phyloP scores from a whole-genome alignment of 106 monocot genomes.

The Triglochin maritima region DNA sequence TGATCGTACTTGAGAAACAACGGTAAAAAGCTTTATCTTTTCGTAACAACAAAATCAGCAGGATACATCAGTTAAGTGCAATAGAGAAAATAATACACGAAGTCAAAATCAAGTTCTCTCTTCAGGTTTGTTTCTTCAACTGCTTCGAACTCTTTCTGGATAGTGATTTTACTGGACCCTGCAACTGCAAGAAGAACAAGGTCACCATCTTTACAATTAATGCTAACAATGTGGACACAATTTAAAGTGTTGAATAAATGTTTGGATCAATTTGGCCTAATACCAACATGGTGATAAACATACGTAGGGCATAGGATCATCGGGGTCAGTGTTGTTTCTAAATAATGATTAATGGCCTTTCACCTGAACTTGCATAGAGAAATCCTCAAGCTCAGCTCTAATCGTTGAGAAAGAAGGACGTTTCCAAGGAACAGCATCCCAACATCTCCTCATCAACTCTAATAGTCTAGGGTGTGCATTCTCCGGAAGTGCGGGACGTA shows the following conservation, averaged over 20 bases:
- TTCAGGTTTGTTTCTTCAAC: not conserved
- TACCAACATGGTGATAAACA: not conserved
- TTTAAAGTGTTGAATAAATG: not conserved
- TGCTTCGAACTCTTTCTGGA: not conserved
- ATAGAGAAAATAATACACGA: not conserved
- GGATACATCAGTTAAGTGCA: not conserved
- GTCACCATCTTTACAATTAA: not conserved
- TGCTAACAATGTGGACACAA: not conserved
- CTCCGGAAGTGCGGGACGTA: constrained; percentile 56
- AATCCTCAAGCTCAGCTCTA: constrained; percentile 57
- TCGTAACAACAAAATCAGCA: not conserved
- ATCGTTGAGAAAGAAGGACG: constrained; percentile 75
- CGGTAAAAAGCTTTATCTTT: not conserved
- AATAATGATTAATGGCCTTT: not conserved
- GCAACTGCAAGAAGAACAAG: not conserved
- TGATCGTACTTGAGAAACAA: too few relatives aligned
- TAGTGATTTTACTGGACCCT: not conserved
- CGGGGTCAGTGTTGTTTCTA: not conserved
- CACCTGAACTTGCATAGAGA: constrained; percentile 41
- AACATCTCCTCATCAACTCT: constrained; percentile 78
- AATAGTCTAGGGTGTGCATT: constrained; percentile 50
- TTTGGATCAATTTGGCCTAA: not conserved
- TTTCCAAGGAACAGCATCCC: constrained; percentile 50
- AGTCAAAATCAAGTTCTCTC: not conserved
- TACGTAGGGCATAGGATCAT: not conserved